Conservation (phyloP, 2,329 filamentous ascomycete species). For the Xylaria arbuscula region DNA sequence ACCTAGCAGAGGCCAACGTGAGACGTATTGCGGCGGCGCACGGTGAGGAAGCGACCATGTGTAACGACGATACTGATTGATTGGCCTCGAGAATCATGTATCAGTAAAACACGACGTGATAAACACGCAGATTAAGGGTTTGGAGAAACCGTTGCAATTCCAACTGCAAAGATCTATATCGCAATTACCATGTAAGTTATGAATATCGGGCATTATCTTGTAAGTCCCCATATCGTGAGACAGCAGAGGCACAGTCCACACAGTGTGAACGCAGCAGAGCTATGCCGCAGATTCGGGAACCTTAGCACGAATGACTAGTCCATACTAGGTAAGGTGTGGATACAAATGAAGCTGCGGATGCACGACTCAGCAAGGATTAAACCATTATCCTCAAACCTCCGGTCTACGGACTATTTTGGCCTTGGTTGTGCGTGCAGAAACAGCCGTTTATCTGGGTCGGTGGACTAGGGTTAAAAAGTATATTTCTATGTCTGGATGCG, state of each 20-base stretch:
- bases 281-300: not conserved
- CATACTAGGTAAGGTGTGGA: not conserved
- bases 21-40: not conserved
- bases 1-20: not conserved
- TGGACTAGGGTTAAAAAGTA: constrained; percentile 3
- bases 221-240: too few species aligned
- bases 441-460: too few species aligned
- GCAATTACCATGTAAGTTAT: too few species aligned
- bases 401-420: constrained; percentile 15
- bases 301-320: not conserved
- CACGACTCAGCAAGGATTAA: constrained; percentile 21
- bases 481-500: constrained; percentile 8
- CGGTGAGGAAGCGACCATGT: constrained; percentile 2
- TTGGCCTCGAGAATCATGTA: not conserved
- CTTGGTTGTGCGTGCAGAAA: not conserved
- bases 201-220: too few species aligned
- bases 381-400: constrained; percentile 14
- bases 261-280: not conserved
- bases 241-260: too few species aligned
- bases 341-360: not conserved
- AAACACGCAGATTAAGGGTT: not conserved
- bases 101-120: not conserved
- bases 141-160: too few species aligned
- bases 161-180: too few species aligned
- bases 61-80: not conserved